These are phyloP conservation scores for Austropuccinia psidii DNA, from an alignment of 1,284 basidiomycete species.

Conservation along the genomic window DNA sequence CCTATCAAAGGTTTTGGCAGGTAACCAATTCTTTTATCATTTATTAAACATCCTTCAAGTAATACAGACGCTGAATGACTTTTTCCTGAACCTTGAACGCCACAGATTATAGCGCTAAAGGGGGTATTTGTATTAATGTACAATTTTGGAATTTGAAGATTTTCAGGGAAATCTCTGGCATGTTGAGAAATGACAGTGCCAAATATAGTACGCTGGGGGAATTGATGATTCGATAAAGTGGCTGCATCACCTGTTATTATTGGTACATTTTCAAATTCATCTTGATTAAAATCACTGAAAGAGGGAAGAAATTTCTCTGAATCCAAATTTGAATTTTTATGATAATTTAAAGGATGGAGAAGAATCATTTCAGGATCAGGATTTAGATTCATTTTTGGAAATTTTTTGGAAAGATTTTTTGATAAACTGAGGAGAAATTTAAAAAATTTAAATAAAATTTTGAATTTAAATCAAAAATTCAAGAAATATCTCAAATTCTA, in stretches of 20 bases:
- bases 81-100: constrained; percentile 31
- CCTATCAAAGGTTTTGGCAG: constrained; percentile 10
- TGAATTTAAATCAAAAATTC: no score
- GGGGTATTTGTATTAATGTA: constrained; percentile 31
- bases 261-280: constrained; percentile 8
- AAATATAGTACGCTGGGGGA: constrained; percentile 15
- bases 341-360: no score
- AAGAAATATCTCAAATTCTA: no score
- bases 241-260: constrained; percentile 4
- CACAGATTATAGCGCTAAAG: constrained; percentile 25
- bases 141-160: not conserved
- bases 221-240: not conserved
- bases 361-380: no score
- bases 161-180: not conserved
- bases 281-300: no score
- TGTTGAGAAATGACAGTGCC: constrained; percentile 14
- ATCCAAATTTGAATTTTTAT: no score
- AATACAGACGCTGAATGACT: constrained; percentile 24
- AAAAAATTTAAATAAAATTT: no score
- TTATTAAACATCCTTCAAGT: constrained; percentile 13
- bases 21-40: constrained; percentile 7
- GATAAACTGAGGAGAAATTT: no score
- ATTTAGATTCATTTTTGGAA: no score
- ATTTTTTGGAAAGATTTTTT: no score
- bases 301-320: no score